Evolutionary conservation across 768 basidiomycete genomes (phyloP).

Genomic region (Russula dissimulans): DNA sequence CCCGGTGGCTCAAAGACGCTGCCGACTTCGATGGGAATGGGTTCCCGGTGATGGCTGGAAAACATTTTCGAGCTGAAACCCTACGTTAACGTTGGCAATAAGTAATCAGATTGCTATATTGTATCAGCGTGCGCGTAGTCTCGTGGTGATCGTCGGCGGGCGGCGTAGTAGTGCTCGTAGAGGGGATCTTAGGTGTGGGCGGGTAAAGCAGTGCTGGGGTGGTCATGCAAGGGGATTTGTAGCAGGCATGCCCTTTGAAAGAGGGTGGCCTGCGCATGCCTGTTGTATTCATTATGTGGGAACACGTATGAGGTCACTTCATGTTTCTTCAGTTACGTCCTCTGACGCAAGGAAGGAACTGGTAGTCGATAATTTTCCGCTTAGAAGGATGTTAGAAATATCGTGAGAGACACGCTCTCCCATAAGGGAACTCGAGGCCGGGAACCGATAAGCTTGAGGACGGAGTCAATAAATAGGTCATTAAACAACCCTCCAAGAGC

Average conservation of each 20-base stretch:
- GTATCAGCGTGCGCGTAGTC: not conserved
- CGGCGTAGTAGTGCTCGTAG: not conserved
- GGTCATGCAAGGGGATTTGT: constrained; percentile 1
- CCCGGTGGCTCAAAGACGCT: constrained; percentile 1
- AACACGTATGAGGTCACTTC: constrained; percentile 7
- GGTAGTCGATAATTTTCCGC: not conserved
- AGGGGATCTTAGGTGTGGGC: constrained; percentile 1
- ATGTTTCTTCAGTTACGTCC: constrained; percentile 10
- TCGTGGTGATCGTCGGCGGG: constrained; percentile 5
- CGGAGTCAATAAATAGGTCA: not conserved
- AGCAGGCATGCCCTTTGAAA: not conserved
- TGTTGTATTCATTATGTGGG: not conserved
- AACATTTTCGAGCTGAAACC: not conserved
- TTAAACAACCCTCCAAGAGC: not conserved
- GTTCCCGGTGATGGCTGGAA: not conserved
- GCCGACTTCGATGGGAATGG: constrained; percentile 1
- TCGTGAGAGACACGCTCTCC: not conserved
- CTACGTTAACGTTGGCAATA: not conserved
- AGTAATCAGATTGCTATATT: not conserved
- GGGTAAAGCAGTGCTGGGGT: not conserved
- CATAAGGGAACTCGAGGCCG: not conserved
- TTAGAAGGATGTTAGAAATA: not conserved
- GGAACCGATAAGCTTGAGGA: not conserved
- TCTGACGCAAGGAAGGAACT: constrained; percentile 4
- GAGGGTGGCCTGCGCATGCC: not conserved